Base-by-base conservation (phyloP, 331 rosid genomes). In the Malus hybrid region DNA sequence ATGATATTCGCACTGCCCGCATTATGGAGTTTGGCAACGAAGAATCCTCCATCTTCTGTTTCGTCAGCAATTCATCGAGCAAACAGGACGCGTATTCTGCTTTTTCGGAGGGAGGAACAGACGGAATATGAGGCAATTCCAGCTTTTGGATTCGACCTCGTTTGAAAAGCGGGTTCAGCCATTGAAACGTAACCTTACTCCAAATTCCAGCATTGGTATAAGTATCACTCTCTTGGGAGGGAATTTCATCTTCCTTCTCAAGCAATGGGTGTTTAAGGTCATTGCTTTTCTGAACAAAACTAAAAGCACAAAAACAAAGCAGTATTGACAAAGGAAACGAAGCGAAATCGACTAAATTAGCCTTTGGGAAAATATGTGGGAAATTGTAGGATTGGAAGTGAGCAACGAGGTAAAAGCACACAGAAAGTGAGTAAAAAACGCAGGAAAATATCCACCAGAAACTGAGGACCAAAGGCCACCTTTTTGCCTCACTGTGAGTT, bases 131-230 rank as follows among this genome's bases (percentile, higher is more conserved):
- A 70, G 72, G 46, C 78, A 84, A 76, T 22, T 92, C 97, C 62
- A 95, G 90, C 24, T 87, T 90, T 63, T 83, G 87, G 74, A 67
- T 15, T 78, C 93, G 75, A 46, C 97, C 97, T 64, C 65, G 85
- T 69, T 34, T 80, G 7, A 95, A 95, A 71, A 92, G 86, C 2
- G 92, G 92, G 32, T 95, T 95, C 77, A 95, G 56, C 99, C 99
- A 95, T 34, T 75, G 86, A 67, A 92, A 92, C 12, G 96, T 84
- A 62, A 88, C 77, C 56, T 85, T 84, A 73, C 96, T 89, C 97
- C 97, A 94, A 22, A 81, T 7, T 32, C 93, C 82, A 54, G 97
- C 89, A 29, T 73, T 75, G 6, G 71, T 14, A 70, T 83, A 92
- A 20, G 66, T 70, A 72, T 75, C 69, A 31, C 9, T 33, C 8